A percentile compares a stretch with the other conserved stretches of the same genome.
Evolutionary conservation across 495 filamentous ascomycete species (phyloP).

Genomic region (Elasticomyces elasticus): DNA sequence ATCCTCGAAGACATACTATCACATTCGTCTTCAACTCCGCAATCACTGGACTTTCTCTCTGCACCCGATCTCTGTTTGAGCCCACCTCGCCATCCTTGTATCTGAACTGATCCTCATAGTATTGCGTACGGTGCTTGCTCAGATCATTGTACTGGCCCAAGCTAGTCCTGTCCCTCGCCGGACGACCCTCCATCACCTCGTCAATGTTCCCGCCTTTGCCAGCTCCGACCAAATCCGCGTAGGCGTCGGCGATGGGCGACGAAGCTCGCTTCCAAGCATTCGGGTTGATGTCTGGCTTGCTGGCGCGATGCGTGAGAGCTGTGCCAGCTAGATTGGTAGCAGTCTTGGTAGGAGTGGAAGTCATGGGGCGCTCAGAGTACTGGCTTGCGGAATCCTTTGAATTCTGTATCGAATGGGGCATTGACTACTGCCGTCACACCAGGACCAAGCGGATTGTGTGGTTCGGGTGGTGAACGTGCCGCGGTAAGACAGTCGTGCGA

Average conservation of each 20-base stretch:
- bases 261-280: conserved; percentile 3
- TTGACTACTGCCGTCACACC: too few species aligned
- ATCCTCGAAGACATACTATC: conserved; percentile 48
- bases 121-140: conserved; percentile 31
- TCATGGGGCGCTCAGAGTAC: not conserved
- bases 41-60: conserved; percentile 59
- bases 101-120: conserved; percentile 52
- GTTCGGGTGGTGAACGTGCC: not conserved
- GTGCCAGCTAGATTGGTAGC: not conserved
- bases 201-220: conserved; percentile 2
- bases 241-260: conserved; percentile 6
- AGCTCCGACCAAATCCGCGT: conserved; percentile 4
- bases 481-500: not conserved
- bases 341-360: not conserved
- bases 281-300: not conserved
- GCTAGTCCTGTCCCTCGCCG: conserved; percentile 6
- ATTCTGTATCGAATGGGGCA: not conserved
- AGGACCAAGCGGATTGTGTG: not conserved
- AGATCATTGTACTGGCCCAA: conserved; percentile 1
- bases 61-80: conserved; percentile 48
- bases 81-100: conserved; percentile 37
- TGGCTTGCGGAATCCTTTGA: not conserved
- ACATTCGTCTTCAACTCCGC: conserved; percentile 79
- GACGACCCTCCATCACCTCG: not conserved
- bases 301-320: not conserved